Evolutionary conservation across 2,329 filamentous ascomycete species (phyloP), one percentile per base, ranked within the genome.

Genomic region (Rhexocercosporidium sp.): DNA sequence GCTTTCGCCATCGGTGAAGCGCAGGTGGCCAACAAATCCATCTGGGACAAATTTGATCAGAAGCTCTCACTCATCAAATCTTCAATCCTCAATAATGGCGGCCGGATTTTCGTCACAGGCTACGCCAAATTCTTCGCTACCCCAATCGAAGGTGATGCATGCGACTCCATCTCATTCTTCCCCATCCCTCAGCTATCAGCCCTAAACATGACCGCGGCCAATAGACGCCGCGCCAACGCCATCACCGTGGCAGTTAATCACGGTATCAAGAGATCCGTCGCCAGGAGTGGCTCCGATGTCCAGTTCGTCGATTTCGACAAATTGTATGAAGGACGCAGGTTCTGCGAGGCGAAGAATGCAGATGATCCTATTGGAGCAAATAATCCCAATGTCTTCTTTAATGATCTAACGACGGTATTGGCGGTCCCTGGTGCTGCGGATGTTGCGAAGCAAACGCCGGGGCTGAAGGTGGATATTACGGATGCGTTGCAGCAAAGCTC

Each of bases 341-440:
- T 64, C 27, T 64, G 61, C 16, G 61, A 64, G 51, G 16, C 20
- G 34, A 53, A 46, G 49, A 56, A 41, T 31, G 12, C 37, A 2
- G n/a, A 47, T 31, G 61, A 64, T 47, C 61, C 61, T 12, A 64
- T 56, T 18, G 61, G 61, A 46, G 61, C 61, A 9, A 44, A 64
- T 20, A 56, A 56, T 25, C 49, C 47, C 2, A 46, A 46, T n/a
- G 51, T 64, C 12, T 57, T 56, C 11, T 44, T 64, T 34, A 64
- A 56, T 31, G 61, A 64, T 64, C 29, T 56, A 1, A 46, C n/a
- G 3, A 64, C 61, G n/a, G 39, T 56, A 9, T 34, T 56, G 39
- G 22, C 34, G 3, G 27, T 37, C 11, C 49, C 49, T 56, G 61
- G 49, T 46, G 49, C 18, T 46, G 46, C 39, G 14, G 25, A 54